These are phyloP conservation scores for Theileria parva DNA, from an alignment of 169 alveolate species.

Conservation along the genomic window DNA sequence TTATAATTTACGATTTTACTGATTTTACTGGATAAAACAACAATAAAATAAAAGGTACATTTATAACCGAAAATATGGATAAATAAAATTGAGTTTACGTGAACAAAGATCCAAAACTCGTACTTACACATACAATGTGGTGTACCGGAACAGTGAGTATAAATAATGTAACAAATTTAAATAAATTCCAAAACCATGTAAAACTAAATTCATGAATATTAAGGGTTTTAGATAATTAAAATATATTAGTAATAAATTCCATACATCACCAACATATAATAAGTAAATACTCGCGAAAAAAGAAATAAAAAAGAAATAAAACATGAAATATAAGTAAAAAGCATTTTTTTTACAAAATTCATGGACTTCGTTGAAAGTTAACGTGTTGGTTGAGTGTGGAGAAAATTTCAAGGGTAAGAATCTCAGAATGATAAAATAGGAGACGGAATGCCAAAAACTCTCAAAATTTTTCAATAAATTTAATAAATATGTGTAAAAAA, in stretches of 20 bases:
- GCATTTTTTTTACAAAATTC: not conserved
- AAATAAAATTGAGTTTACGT: not conserved
- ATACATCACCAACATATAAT: not conserved
- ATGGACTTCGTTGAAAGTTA: not conserved
- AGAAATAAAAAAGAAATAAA: too few species aligned
- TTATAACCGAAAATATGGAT: not conserved
- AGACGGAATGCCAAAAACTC: not conserved
- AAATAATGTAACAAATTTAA: not conserved
- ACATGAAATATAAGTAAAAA: not conserved
- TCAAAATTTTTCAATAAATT: not conserved
- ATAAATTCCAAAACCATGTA: not conserved
- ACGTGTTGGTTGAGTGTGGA: not conserved
- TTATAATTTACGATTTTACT: not conserved
- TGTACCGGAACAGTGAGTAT: not conserved
- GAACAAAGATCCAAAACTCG: not conserved
- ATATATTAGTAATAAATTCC: not conserved
- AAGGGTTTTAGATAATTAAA: not conserved
- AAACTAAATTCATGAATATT: not conserved
- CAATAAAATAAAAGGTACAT: not conserved
- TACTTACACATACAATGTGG: not conserved
- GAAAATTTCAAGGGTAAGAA: not conserved
- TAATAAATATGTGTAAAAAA: constrained; percentile 32
- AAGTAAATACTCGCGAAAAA: not conserved
- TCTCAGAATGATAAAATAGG: not conserved
- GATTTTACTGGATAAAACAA: not conserved